phyloP scores from a whole-genome alignment of 2,329 filamentous ascomycete species.

The Pyricularia grisea region DNA sequence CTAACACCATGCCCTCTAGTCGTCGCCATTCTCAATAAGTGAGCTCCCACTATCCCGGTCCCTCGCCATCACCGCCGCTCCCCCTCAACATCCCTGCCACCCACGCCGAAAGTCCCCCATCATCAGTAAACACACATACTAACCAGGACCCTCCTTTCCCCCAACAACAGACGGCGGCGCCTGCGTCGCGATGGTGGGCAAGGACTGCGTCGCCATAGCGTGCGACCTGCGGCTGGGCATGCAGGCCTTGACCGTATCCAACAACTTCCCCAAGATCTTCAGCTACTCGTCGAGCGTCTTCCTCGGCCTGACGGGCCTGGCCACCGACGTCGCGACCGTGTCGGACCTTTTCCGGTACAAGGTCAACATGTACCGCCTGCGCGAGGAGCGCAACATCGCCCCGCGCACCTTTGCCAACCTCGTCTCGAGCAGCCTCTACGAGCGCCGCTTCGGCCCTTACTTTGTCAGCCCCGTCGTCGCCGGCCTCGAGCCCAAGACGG shows the following conservation, averaged over 20 bases:
- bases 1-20: constrained; percentile 39
- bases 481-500: constrained; percentile 87
- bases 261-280: constrained; percentile 99
- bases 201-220: constrained; percentile 98
- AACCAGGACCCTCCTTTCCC: constrained; percentile 1
- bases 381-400: constrained; percentile 93
- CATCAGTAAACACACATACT: constrained; percentile 1
- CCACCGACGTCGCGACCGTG: constrained; percentile 91
- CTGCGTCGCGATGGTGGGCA: constrained; percentile 97
- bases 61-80: constrained; percentile 7
- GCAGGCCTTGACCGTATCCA: constrained; percentile 93
- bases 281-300: constrained; percentile 83
- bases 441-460: constrained; percentile 91
- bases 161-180: constrained; percentile 64
- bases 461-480: constrained; percentile 94
- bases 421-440: constrained; percentile 83
- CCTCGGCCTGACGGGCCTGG: constrained; percentile 90
- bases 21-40: constrained; percentile 95
- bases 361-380: constrained; percentile 98
- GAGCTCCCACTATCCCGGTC: constrained; percentile 24
- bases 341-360: constrained; percentile 98
- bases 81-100: constrained; percentile 2
- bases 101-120: not conserved
- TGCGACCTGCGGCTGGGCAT: constrained; percentile 97
- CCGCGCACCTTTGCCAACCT: constrained; percentile 95